phyloP scores from a whole-genome alignment of 1,139 yeast genomes.

The Zygoascus hellenicus region DNA sequence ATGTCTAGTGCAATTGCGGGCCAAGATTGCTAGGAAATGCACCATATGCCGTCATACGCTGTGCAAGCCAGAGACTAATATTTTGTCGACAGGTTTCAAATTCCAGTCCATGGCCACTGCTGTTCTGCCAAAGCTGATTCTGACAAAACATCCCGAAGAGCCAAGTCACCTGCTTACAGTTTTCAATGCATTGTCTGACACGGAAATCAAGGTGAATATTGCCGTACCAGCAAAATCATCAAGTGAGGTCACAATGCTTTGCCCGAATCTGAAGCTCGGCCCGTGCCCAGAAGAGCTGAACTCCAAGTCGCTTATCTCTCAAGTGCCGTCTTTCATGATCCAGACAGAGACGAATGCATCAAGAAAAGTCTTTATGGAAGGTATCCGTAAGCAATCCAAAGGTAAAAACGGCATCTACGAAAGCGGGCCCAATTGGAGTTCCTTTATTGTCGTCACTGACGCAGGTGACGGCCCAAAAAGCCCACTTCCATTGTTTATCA shows the following conservation, averaged over 20 bases:
- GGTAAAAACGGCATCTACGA: constrained; percentile 17
- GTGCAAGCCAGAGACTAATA: constrained; percentile 28
- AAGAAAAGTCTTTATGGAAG: constrained; percentile 28
- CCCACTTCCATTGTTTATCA: constrained; percentile 1
- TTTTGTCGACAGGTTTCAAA: constrained; percentile 24
- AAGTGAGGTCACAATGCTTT: constrained; percentile 16
- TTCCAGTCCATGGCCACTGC: constrained; percentile 26
- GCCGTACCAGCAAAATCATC: constrained; percentile 17
- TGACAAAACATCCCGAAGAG: constrained; percentile 5
- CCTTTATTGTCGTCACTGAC: constrained; percentile 13
- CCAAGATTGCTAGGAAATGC: constrained; percentile 28
- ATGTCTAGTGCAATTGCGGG: constrained; percentile 21
- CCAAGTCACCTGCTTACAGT: constrained; percentile 21
- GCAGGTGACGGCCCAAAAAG: neutral
- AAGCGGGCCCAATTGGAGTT: constrained; percentile 29
- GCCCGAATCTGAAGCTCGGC: constrained; percentile 26
- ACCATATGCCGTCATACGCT: constrained; percentile 27
- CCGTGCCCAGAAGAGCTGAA: constrained; percentile 27
- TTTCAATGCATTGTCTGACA: constrained; percentile 24
- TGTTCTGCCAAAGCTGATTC: constrained; percentile 21
- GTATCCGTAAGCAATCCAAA: constrained; percentile 11
- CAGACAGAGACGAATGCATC: constrained; percentile 27
- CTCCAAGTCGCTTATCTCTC: constrained; percentile 25
- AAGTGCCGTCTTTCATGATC: constrained; percentile 27
- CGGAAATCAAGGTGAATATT: constrained; percentile 23